These are phyloP conservation scores for Chaetomium fimeti DNA, from an alignment of 495 filamentous ascomycete genomes.

Conservation along the genomic window DNA sequence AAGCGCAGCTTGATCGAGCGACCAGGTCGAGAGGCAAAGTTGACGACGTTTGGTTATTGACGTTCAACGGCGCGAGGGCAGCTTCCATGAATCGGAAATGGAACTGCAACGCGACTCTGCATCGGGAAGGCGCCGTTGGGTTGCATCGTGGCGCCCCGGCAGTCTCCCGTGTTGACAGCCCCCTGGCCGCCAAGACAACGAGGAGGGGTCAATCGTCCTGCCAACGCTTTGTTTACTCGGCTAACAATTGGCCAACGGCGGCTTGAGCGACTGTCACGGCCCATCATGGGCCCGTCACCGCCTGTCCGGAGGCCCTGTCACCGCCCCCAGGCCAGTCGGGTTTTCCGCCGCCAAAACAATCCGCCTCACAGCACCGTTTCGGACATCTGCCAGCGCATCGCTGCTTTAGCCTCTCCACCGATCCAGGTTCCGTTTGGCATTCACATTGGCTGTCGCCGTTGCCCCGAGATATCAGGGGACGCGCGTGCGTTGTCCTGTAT, in stretches of 20 bases:
- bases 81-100: too few species aligned
- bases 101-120: too few species aligned
- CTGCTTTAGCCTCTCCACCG: slow-evolving; percentile 24
- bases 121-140: too few species aligned
- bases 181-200: slow-evolving; percentile 2
- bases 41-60: too few species aligned
- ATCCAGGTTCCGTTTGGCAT: slow-evolving; percentile 22
- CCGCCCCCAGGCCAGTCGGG: slow-evolving; percentile 17
- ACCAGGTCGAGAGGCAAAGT: too few species aligned
- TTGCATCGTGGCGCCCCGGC: too few species aligned
- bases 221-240: slow-evolving; percentile 25
- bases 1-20: too few species aligned
- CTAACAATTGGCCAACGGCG: slow-evolving; percentile 11
- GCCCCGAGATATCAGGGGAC: slow-evolving; percentile 24
- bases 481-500: slow-evolving; percentile 10
- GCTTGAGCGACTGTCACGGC: neutral
- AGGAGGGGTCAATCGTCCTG: slow-evolving; percentile 8
- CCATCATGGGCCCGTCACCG: slow-evolving; percentile 13
- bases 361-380: slow-evolving; percentile 14
- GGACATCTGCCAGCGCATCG: slow-evolving; percentile 32
- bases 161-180: neutral
- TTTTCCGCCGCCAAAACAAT: slow-evolving; percentile 12
- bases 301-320: slow-evolving; percentile 4
- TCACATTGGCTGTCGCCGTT: slow-evolving; percentile 18
- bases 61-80: too few species aligned